phyloP scores from a whole-genome alignment of 192 early-diverging fungal species.

The Coemansia sp. region DNA sequence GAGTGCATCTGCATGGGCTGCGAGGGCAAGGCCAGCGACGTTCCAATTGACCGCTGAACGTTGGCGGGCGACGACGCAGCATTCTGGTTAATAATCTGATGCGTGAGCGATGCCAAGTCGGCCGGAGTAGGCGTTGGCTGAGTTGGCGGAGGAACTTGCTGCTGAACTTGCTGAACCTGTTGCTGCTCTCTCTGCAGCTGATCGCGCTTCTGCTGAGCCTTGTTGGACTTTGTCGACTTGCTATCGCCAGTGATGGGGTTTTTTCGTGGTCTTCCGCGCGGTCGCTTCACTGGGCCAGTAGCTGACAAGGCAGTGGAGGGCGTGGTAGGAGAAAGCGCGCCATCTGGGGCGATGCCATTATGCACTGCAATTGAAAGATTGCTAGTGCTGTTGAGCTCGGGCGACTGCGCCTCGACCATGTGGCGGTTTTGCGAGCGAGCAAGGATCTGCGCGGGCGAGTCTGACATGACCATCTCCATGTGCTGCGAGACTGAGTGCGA shows the following conservation, averaged over 20 bases:
- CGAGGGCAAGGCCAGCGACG: constrained; percentile 43
- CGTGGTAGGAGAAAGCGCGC: constrained; percentile 10
- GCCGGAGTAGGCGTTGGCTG: constrained; percentile 39
- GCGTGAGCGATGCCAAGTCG: constrained; percentile 46
- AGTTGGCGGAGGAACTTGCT: constrained; percentile 10
- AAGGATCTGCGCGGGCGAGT: constrained; percentile 31
- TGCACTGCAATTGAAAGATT: constrained; percentile 2
- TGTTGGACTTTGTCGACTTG: constrained; percentile 29
- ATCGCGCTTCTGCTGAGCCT: constrained; percentile 33
- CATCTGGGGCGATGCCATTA: not conserved
- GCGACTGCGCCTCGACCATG: constrained; percentile 28
- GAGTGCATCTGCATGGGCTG: constrained; percentile 39
- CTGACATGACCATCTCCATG: constrained; percentile 20
- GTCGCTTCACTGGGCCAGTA: constrained; percentile 36
- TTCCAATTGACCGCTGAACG: constrained; percentile 36
- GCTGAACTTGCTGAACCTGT: constrained; percentile 13
- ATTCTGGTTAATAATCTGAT: constrained; percentile 51
- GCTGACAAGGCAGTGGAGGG: constrained; percentile 8
- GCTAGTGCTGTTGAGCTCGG: constrained; percentile 38
- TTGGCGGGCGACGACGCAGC: constrained; percentile 29
- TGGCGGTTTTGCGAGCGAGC: constrained; percentile 45
- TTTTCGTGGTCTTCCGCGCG: constrained; percentile 54
- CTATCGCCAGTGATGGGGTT: constrained; percentile 40
- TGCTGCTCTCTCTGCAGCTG: constrained; percentile 25
- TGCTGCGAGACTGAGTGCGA: constrained; percentile 17